Evolutionary conservation across 495 filamentous ascomycete species (phyloP), one percentile per base, ranked within the genome.

Genomic region (Penicillium steckii): DNA sequence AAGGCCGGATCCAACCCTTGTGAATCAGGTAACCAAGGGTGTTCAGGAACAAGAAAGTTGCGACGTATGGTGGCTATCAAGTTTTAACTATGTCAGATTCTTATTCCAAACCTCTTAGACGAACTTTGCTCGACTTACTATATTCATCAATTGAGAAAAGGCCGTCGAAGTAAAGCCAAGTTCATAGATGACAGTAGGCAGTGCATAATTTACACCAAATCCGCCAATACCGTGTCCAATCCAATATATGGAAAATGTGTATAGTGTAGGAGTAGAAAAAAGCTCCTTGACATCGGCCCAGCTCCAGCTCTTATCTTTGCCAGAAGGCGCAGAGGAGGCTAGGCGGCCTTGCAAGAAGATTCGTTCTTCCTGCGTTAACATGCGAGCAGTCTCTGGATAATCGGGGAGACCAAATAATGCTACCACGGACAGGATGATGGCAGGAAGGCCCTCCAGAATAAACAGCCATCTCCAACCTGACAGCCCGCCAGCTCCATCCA

Each of bases 391-490:
- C 48, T 77, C 66, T 0, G 75, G 73, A 46, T 72, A 75, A 29
- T 79, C 67, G 3, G 75, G 75, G 2, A 78, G 57, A 9, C 61
- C 50, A 47, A 72, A 71, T 0, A 74, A 43, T 0, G 74, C 63
- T 6, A 68, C 57, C 38, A 70, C 45, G 5, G 72, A 60, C 15
- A 71, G 55, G 0, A 66, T 10, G 18, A 76, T 67, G 4, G 73
- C 70, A 2, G 71, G 71, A 5, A 77, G 48, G 0, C 74, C 76
- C 58, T 79, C 72, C 3, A 79, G 46, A 17, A 79, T 56, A 38
- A 77, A 78, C 22, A 79, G 49, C 73, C 73, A 76, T 18, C 71
- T 43, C 74, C 74, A 77, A 7, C 71, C 74, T 13, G 65, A 60
- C 0, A 73, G 51, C 0, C 66, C 71, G 10, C 62, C 62, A 1